Base-by-base conservation (phyloP, 2,329 filamentous ascomycete species). In the Fusarium nygamai region DNA sequence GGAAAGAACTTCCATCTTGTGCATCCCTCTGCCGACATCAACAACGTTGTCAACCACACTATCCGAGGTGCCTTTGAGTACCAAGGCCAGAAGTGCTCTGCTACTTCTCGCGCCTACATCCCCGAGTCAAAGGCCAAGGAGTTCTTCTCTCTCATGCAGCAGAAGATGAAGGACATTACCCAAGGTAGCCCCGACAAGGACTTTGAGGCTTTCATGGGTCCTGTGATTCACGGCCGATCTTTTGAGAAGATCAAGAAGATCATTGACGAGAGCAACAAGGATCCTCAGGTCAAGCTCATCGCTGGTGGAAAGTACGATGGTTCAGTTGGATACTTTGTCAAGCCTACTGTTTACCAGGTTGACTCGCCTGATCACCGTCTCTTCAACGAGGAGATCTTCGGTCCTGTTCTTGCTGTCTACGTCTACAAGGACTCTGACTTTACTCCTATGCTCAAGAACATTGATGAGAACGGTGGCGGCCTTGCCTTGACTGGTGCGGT, bases 1-100 rank as follows among this genome's bases (percentile, higher is more conserved):
- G 94, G 94, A 81, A 97, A 97, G 90, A 97, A 97, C 88, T 97
- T 95, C 88, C 94, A 97, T 82, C 85, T 97, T 39, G 83, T 97
- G 24, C 94, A 97, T 84, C 85, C 87, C 44, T 92, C 90, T 4
- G 94, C 94, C 44, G 93, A 97, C 75, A 84, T 96, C 50, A 85
- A 89, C 70, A 96, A 96, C 79, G 94, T 94, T 5, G 93, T 90
- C n/a, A 87, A 93, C 74, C 92, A 97, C 82, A 96, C 94, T 6
- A 90, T 97, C 34, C 93, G 94, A 51, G 94, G 93, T 39, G 93
- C 94, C 2, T 97, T 97, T 79, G 94, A 97, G 82, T 97, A 92
- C 85, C 94, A 96, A 81, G 94, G 94, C 39, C 94, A 97, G 83
- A 97, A 97, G 84, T 97, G 94, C 87, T 94, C 92, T 74, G 94